A percentile compares a stretch with the other conserved stretches of the same genome.
These are phyloP conservation scores for Ogataea saltuana DNA, from an alignment of 805 yeast genomes.

Conservation along the genomic window DNA sequence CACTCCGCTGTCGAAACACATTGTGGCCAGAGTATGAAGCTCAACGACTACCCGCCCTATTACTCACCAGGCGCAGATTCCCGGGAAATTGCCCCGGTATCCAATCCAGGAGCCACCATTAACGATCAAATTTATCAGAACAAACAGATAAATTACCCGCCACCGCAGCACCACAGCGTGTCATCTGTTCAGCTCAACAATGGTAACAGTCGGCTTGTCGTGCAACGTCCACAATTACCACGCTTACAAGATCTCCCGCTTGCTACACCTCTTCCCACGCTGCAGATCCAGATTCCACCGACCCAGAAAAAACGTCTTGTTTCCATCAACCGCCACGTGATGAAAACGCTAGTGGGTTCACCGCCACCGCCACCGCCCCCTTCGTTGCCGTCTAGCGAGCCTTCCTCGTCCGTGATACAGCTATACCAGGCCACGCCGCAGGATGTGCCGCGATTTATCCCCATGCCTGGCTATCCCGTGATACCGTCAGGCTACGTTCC, in stretches of 20 bases:
- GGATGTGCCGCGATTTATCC: conserved; percentile 23
- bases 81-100: no score
- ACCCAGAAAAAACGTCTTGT: conserved; percentile 18
- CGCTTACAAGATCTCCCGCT: neutral
- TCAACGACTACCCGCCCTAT: neutral
- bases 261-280: no score
- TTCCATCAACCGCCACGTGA: conserved; percentile 21
- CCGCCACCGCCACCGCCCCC: conserved; percentile 8
- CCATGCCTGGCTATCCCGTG: conserved; percentile 27
- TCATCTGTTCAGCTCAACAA: no score
- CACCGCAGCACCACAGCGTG: neutral
- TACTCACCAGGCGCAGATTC: neutral
- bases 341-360: conserved; percentile 17
- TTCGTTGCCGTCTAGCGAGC: conserved; percentile 3
- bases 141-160: neutral
- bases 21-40: neutral
- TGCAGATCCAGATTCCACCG: conserved; percentile 13
- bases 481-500: conserved; percentile 34
- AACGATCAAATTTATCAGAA: no score
- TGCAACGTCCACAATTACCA: no score
- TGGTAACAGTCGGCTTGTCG: no score
- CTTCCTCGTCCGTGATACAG: neutral
- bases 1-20: no score
- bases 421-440: conserved; percentile 7
- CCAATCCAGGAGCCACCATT: no score